Evolutionary conservation across 2,329 filamentous ascomycete genomes (phyloP).

Genomic region (Fusarium equiseti): DNA sequence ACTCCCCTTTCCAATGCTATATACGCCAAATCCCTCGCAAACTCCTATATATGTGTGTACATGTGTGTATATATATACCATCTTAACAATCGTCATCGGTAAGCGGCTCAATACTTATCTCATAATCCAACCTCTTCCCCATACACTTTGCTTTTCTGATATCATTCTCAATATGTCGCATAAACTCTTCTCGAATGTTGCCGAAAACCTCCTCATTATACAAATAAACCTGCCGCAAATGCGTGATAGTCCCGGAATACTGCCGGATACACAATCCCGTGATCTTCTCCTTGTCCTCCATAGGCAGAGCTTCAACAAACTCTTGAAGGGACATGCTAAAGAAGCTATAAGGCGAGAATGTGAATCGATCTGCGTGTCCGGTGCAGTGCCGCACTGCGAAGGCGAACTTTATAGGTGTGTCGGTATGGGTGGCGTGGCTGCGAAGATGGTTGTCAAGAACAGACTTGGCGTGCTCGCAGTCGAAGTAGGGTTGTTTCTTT

Average conservation of each 20-base stretch:
- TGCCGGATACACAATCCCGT: constrained; percentile 16
- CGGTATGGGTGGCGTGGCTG: not conserved
- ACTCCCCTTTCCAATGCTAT: not conserved
- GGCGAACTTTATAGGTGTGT: constrained; percentile 6
- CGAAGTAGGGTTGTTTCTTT: not conserved
- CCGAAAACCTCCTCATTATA: constrained; percentile 25
- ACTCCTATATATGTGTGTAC: not conserved
- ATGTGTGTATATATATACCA: not conserved
- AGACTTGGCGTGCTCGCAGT: not conserved
- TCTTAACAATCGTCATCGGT: not conserved
- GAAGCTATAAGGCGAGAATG: constrained; percentile 3
- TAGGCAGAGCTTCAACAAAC: constrained; percentile 13
- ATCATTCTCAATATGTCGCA: constrained; percentile 11
- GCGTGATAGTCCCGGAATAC: not conserved
- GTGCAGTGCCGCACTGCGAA: constrained; percentile 14
- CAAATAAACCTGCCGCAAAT: constrained; percentile 22
- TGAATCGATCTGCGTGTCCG: not conserved
- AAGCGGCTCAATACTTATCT: constrained; percentile 25
- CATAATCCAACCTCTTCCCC: constrained; percentile 24
- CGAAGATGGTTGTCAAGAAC: constrained; percentile 9
- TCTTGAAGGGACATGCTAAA: constrained; percentile 14
- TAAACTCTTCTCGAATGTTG: constrained; percentile 15
- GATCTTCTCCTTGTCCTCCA: constrained; percentile 26
- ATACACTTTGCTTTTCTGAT: constrained; percentile 3
- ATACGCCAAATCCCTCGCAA: not conserved